Evolutionary conservation across 2,329 filamentous ascomycete genomes (phyloP), one percentile per base, ranked within the genome.

Genomic region (Talaromyces atroroseus): DNA sequence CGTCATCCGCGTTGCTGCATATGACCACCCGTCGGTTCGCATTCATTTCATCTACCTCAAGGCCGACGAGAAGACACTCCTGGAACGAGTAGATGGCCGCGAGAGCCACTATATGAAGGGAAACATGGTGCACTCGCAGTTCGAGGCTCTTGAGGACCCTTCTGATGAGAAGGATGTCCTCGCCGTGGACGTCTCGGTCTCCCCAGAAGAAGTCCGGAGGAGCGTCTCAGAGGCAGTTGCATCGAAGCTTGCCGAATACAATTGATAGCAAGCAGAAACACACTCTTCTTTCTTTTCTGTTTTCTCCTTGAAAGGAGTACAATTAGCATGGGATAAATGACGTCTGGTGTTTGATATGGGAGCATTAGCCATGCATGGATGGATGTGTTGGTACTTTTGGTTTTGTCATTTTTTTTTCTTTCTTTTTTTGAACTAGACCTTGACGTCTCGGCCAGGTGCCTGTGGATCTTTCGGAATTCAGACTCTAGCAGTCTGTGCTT

Each of bases 71-170:
- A 82, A 85, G 57, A 80, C 89, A 10, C 81, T 97, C 29, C 77
- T 95, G 57, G 76, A 86, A 64, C 84, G 94, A 8, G 92, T 97
- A 8, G 79, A 80, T 34, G 78, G 81, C 40, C 83, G 94, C 63
- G 76, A 92, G 74, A 85, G 85, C 52, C 94, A 99, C 71, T 99
- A 94, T 74, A 96, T 99, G 92, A 92, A 94, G 65, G 88, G 90
- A 64, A 83, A 84, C 66, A 97, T 99, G 92, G 92, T 99, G 8
- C 86, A 88, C 66, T 95, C 90, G 74, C 94, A 99, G 71, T 88
- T 97, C 63, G 83, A 86, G 60, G 87, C 85, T 52, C 81, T 99
- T n/a, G 92, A 99, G 75, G 84, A 87, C 60, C 94, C 94, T 0
- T 83, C 89, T 55, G 88, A 91, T 68, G 77, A 81, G 61, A 77